Evolutionary conservation across 2,329 filamentous ascomycete species (phyloP).

Genomic region (Trichoderma afroharzianum): DNA sequence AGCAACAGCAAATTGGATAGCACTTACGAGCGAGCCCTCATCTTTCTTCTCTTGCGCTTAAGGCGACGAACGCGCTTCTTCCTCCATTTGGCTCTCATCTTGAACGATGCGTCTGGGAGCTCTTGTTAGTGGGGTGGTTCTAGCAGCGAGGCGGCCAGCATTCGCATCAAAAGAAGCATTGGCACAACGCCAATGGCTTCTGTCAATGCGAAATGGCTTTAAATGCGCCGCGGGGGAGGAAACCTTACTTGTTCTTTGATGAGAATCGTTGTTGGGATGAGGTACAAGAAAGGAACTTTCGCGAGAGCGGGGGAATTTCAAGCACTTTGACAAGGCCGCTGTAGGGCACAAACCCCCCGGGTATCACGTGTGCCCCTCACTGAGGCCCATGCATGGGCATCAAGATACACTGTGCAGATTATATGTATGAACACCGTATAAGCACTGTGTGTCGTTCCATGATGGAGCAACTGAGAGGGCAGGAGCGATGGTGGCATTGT

Average conservation of each 20-base stretch:
- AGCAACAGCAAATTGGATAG: not conserved
- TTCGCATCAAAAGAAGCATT: not conserved
- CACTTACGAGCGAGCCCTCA: slow-evolving; percentile 90
- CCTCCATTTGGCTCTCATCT: slow-evolving; percentile 97
- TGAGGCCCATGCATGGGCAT: not conserved
- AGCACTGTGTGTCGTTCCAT: not conserved
- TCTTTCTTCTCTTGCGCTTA: slow-evolving; percentile 99
- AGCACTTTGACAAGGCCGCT: slow-evolving; percentile 30
- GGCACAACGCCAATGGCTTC: not conserved
- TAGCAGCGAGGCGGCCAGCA: not conserved
- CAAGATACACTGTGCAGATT: not conserved
- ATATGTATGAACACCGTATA: not conserved
- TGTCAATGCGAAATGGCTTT: not conserved
- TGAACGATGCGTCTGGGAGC: slow-evolving; percentile 41
- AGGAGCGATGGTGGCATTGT: not conserved
- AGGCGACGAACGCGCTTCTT: slow-evolving; percentile 99
- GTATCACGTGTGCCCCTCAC: slow-evolving; percentile 30
- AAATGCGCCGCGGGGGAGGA: not conserved
- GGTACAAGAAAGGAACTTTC: slow-evolving; percentile 31
- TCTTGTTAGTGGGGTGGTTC: slow-evolving; percentile 17
- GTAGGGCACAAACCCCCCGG: slow-evolving; percentile 38
- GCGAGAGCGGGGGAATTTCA: slow-evolving; percentile 29
- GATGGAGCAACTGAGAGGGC: not conserved
- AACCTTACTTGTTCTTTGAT: slow-evolving; percentile 42
- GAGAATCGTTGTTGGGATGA: slow-evolving; percentile 45